Evolutionary conservation across 768 basidiomycete genomes (phyloP), one percentile per base, ranked within the genome.

Genomic region (Steccherinum ochraceum): DNA sequence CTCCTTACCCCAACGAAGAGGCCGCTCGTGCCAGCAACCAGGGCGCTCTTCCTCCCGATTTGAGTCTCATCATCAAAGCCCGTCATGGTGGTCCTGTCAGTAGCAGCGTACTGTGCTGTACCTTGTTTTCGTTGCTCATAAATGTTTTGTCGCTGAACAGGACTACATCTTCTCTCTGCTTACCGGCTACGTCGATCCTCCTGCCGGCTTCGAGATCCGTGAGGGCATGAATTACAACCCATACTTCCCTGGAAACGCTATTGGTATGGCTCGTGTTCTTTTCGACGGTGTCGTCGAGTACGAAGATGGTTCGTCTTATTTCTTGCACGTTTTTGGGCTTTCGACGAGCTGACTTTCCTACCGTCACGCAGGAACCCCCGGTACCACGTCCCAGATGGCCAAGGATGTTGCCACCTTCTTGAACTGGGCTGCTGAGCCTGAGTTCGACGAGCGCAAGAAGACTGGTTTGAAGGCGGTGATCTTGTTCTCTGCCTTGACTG

Each of bases 221-320:
- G 95, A 97, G 48, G 95, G 92, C 58, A 89, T 97, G 91, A 96
- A 94, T 80, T 98, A 96, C 79, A 93, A 92, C 73, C 93, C 93
- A 18, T 98, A 86, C 77, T 99, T 99, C 88, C 95, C 95, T 40
- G 93, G 96, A 49, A 95, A 94, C 63, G 93, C 93, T 58, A 97
- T 98, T 54, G 89, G 91, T 65, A 99, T 99, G 96, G 93, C 92
- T 47, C 91, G 95, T 64, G 83, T 97, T 27, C 73, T 98, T 58
- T 98, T 89, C 65, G 96, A 98, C 62, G 94, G 92, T 35, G 69
- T 98, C 42, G 95, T 98, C 51, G 96, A 99, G 69, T 99, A 89
- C 67, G 89, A 91, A 0, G 96, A 99, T 65, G 93, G 92, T 87
- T 55, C 59, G 80, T 61, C 20, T 11, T 42, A 24, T 24, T 19